Evolutionary conservation across 352 stramenopile species (phyloP).

Genomic region (Phytophthora lateralis): DNA sequence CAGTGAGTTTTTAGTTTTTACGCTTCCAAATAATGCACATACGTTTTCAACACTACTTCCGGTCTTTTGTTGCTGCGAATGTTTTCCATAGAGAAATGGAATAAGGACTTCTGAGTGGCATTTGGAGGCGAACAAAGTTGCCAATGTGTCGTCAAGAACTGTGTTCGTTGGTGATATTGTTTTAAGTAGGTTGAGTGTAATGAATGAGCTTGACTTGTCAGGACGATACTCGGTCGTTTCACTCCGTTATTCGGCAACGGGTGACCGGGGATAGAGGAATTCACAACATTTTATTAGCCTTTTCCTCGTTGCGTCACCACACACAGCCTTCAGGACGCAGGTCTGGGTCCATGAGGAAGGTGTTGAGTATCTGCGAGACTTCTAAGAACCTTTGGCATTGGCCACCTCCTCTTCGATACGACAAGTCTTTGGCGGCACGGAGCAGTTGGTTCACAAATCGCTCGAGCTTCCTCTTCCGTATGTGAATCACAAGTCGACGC

Average conservation of each 20-base stretch:
- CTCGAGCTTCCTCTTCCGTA: slow-evolving; percentile 39
- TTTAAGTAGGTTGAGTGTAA: too few relatives aligned
- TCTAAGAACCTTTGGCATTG: slow-evolving; percentile 57
- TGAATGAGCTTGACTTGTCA: too few relatives aligned
- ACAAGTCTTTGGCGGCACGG: slow-evolving; percentile 45
- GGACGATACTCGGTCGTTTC: too few relatives aligned
- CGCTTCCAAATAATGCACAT: neutral
- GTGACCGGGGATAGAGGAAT: too few relatives aligned
- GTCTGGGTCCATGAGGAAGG: slow-evolving; percentile 59
- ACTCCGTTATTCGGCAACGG: too few relatives aligned
- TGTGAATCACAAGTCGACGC: slow-evolving; percentile 27
- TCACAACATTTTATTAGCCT: too few relatives aligned
- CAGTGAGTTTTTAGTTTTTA: slow-evolving; percentile 2
- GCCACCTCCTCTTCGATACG: slow-evolving; percentile 40
- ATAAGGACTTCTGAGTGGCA: too few relatives aligned
- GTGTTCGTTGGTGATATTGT: too few relatives aligned
- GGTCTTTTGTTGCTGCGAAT: too few relatives aligned
- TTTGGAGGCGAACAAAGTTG: too few relatives aligned
- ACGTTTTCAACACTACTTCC: neutral
- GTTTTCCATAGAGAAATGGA: too few relatives aligned
- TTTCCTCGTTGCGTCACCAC: slow-evolving; percentile 5
- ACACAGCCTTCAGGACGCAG: slow-evolving; percentile 22
- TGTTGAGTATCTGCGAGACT: slow-evolving; percentile 60
- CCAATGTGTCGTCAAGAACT: too few relatives aligned
- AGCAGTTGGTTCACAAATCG: slow-evolving; percentile 56